Conservation (phyloP, 306 rosid genomes). For the Glycyrrhiza uralensis region DNA sequence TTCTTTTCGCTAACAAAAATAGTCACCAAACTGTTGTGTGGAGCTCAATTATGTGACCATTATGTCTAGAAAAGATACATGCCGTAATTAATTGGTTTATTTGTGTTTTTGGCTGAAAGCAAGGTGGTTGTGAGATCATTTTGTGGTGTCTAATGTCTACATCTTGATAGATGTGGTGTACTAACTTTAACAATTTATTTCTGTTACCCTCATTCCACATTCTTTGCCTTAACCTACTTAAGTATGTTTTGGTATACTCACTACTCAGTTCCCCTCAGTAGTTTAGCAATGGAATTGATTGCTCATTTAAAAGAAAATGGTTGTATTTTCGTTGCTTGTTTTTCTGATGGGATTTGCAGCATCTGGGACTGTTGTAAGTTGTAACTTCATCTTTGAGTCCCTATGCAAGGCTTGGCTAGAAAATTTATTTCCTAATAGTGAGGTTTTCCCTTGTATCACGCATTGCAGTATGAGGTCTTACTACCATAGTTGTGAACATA, state of each 20-base stretch:
- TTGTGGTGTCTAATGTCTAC: neutral
- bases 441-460: slow-evolving; percentile 16
- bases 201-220: neutral
- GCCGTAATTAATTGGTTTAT: neutral
- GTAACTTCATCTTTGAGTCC: neutral
- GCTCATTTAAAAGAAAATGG: slow-evolving; percentile 2
- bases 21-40: neutral
- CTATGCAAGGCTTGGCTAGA: slow-evolving; percentile 16
- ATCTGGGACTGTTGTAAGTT: neutral
- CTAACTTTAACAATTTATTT: neutral
- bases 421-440: slow-evolving; percentile 7
- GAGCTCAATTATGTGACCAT: neutral
- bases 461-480: slow-evolving; percentile 48
- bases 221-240: neutral
- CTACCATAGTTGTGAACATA: slow-evolving; percentile 43
- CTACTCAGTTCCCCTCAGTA: neutral
- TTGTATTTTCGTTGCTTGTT: slow-evolving; percentile 2
- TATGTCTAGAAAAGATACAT: neutral
- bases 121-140: neutral
- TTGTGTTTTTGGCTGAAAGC: slow-evolving; percentile 3
- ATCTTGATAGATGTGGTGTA: neutral
- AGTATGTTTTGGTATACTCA: neutral
- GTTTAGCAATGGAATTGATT: neutral
- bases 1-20: neutral
- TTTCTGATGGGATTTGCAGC: neutral